Conservation (phyloP, 1,284 basidiomycete genomes). For the Vanrija humicola region DNA sequence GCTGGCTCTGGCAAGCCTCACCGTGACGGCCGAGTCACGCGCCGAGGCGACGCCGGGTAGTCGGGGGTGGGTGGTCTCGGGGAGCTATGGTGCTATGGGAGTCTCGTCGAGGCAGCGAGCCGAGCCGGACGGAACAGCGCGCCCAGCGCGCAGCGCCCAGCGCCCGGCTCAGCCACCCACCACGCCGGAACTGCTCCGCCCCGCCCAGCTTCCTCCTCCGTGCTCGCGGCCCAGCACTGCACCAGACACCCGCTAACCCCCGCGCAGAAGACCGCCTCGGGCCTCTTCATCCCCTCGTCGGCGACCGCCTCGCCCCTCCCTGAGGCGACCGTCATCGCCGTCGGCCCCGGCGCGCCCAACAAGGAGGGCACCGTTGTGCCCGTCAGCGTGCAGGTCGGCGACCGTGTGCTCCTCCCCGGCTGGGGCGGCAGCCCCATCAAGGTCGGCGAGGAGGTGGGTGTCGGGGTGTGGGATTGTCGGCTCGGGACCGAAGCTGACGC, state of each 20-base stretch:
- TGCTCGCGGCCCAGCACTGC: no score
- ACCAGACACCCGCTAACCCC: conserved; percentile 1
- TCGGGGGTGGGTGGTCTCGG: no score
- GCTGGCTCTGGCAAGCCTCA: no score
- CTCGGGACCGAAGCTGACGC: neutral
- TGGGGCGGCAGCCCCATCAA: conserved; percentile 97
- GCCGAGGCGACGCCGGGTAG: no score
- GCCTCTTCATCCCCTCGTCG: conserved; percentile 89
- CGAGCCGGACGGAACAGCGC: no score
- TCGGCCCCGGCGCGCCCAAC: conserved; percentile 85
- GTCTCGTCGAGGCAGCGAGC: no score
- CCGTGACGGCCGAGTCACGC: no score
- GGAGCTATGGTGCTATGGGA: no score
- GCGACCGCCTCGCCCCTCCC: conserved; percentile 79
- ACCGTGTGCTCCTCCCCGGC: conserved; percentile 86
- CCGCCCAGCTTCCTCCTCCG: neutral
- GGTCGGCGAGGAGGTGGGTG: conserved; percentile 90
- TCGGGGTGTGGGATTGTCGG: neutral
- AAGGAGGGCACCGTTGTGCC: conserved; percentile 80
- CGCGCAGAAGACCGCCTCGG: conserved; percentile 82
- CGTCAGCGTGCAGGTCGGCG: conserved; percentile 76
- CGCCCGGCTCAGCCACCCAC: no score
- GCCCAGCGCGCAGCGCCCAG: no score
- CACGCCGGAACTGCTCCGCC: neutral
- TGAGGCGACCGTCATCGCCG: conserved; percentile 93